Percentiles rank a stretch among this genome's conserved stretches.
Conservation (phyloP, 257 asterid species). For the Gentiana macrophylla region DNA sequence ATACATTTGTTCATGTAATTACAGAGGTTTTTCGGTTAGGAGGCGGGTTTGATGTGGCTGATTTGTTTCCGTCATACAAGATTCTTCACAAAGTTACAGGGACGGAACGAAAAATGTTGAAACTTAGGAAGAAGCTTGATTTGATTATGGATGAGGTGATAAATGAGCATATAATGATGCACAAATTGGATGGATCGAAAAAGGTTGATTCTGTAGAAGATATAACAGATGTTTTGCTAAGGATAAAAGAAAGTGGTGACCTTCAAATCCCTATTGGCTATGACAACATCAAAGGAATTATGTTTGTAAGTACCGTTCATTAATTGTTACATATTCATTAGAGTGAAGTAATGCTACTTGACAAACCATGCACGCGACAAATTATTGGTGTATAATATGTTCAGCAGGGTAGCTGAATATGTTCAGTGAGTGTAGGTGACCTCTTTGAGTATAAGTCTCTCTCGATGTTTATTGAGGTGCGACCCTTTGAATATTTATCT, state of each 20-base stretch:
- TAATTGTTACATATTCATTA: not conserved
- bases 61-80: slow-evolving; percentile 6
- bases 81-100: not conserved
- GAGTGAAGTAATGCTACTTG: too few species aligned
- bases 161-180: not conserved
- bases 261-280: not conserved
- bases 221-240: not conserved
- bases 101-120: slow-evolving; percentile 3
- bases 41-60: not conserved
- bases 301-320: not conserved
- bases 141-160: not conserved
- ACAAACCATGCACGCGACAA: too few species aligned
- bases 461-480: too few species aligned
- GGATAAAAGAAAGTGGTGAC: not conserved
- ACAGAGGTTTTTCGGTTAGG: not conserved
- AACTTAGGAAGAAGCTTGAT: slow-evolving; percentile 2
- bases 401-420: too few species aligned
- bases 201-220: not conserved
- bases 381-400: too few species aligned
- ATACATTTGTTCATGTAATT: slow-evolving; percentile 3
- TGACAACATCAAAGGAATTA: not conserved
- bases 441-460: too few species aligned
- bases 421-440: too few species aligned
- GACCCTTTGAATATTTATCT: too few species aligned
- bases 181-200: not conserved